Conservation (phyloP, 2,329 filamentous ascomycete species). For the Penicillium sp. region DNA sequence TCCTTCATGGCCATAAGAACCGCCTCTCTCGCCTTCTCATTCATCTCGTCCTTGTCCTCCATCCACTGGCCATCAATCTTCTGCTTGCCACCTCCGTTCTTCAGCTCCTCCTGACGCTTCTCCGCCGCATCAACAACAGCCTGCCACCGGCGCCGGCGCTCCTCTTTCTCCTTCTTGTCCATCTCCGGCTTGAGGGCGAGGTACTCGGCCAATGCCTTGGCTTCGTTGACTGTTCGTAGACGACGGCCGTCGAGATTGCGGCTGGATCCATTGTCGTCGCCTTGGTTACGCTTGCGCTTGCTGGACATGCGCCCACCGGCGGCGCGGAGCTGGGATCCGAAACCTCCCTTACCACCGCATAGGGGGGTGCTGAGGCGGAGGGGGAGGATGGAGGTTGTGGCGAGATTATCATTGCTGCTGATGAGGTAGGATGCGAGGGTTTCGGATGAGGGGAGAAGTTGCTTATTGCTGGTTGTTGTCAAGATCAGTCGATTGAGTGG, state of each 20-base stretch:
- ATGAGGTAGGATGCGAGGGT: slow-evolving; percentile 52
- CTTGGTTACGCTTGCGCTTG: slow-evolving; percentile 74
- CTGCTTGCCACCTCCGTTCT: slow-evolving; percentile 58
- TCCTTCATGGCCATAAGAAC: slow-evolving; percentile 65
- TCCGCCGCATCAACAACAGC: slow-evolving; percentile 79
- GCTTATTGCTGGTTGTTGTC: slow-evolving; percentile 72
- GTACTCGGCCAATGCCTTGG: slow-evolving; percentile 90
- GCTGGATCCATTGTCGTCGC: slow-evolving; percentile 79
- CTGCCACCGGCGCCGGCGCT: slow-evolving; percentile 71
- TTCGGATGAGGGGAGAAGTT: too few species aligned
- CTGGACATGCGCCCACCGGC: slow-evolving; percentile 97
- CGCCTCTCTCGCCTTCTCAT: slow-evolving; percentile 71
- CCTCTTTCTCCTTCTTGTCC: slow-evolving; percentile 87
- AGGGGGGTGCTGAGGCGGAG: slow-evolving; percentile 71
- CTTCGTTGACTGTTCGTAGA: slow-evolving; percentile 83
- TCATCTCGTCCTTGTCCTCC: slow-evolving; percentile 84
- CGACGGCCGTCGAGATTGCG: slow-evolving; percentile 86
- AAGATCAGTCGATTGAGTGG: slow-evolving; percentile 58
- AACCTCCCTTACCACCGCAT: slow-evolving; percentile 92
- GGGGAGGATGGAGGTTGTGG: too few species aligned
- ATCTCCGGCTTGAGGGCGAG: slow-evolving; percentile 93
- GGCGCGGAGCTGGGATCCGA: slow-evolving; percentile 90
- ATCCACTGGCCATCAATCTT: slow-evolving; percentile 82
- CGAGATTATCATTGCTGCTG: too few species aligned
- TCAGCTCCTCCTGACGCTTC: slow-evolving; percentile 71